Conservation (phyloP, 2,329 filamentous ascomycete species). For the Cytospora piceae region DNA sequence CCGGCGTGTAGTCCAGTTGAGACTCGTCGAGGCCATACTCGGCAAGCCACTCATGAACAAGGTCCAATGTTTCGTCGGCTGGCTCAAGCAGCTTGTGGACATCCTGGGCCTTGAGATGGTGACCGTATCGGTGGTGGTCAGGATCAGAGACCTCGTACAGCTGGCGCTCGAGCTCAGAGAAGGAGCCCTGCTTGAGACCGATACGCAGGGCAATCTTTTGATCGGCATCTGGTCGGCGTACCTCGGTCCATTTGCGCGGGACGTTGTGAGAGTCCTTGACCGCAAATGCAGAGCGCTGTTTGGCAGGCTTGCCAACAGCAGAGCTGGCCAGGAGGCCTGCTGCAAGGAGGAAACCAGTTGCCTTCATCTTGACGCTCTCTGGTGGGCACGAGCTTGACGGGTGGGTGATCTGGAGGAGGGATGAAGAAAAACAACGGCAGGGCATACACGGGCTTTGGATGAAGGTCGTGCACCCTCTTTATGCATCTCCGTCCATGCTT, state of each 20-base stretch:
- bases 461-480: not conserved
- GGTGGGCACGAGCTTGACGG: not conserved
- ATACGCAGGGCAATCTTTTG: constrained; percentile 59
- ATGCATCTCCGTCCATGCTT: not conserved
- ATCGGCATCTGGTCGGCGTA: constrained; percentile 50
- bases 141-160: constrained; percentile 52
- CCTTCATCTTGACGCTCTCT: constrained; percentile 22
- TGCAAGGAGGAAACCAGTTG: constrained; percentile 20
- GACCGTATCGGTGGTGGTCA: constrained; percentile 49
- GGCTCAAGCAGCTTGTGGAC: constrained; percentile 59
- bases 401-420: not conserved
- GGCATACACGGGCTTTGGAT: not conserved
- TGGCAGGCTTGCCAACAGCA: constrained; percentile 23
- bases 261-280: constrained; percentile 61
- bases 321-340: constrained; percentile 14
- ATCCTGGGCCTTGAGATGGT: constrained; percentile 54
- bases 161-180: constrained; percentile 58
- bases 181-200: constrained; percentile 60
- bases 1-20: constrained; percentile 41
- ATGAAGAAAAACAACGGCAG: not conserved
- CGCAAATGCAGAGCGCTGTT: constrained; percentile 27
- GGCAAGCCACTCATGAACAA: constrained; percentile 59
- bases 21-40: constrained; percentile 52
- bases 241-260: constrained; percentile 53
- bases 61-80: constrained; percentile 51